Evolutionary conservation across 2,329 filamentous ascomycete genomes (phyloP).

Genomic region (Aspergillus proliferans): DNA sequence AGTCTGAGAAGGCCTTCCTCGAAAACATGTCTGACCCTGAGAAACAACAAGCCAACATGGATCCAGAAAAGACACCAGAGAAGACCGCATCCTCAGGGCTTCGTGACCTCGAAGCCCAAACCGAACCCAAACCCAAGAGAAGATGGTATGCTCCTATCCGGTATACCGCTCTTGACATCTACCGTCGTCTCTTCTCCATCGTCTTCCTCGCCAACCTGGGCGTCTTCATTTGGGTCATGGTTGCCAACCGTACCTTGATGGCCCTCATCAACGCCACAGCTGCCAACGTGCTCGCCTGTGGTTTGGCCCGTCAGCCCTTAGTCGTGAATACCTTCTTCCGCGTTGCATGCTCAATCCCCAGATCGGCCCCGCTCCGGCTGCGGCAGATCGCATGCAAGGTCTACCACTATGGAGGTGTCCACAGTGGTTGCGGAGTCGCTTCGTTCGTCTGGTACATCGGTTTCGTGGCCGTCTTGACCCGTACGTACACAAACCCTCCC

Average conservation of each 20-base stretch:
- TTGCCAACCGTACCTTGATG: slow-evolving; percentile 28
- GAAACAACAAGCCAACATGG: background rate
- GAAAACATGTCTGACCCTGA: slow-evolving; percentile 5
- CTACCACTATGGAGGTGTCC: slow-evolving; percentile 51
- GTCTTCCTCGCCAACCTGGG: slow-evolving; percentile 36
- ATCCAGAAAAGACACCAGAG: background rate
- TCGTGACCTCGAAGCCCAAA: slow-evolving; percentile 26
- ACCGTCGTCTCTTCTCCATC: slow-evolving; percentile 39
- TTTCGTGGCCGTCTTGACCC: slow-evolving; percentile 31
- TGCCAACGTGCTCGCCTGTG: slow-evolving; percentile 42
- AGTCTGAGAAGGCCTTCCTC: slow-evolving; percentile 10
- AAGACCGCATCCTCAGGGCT: background rate
- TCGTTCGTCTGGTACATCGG: slow-evolving; percentile 44
- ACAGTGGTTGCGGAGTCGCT: slow-evolving; percentile 47
- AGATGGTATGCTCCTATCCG: slow-evolving; percentile 27
- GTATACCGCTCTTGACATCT: slow-evolving; percentile 34
- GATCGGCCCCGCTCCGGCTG: slow-evolving; percentile 39
- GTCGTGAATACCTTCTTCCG: slow-evolving; percentile 49
- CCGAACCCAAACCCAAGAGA: slow-evolving; percentile 10
- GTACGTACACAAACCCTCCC: slow-evolving; percentile 23
- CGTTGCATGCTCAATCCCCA: slow-evolving; percentile 40
- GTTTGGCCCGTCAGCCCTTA: slow-evolving; percentile 48
- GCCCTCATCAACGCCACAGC: slow-evolving; percentile 39
- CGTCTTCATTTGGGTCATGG: slow-evolving; percentile 32
- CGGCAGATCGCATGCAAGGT: slow-evolving; percentile 45